Evolutionary conservation across 352 stramenopile genomes (phyloP).

Genomic region (Phytophthora sp.): DNA sequence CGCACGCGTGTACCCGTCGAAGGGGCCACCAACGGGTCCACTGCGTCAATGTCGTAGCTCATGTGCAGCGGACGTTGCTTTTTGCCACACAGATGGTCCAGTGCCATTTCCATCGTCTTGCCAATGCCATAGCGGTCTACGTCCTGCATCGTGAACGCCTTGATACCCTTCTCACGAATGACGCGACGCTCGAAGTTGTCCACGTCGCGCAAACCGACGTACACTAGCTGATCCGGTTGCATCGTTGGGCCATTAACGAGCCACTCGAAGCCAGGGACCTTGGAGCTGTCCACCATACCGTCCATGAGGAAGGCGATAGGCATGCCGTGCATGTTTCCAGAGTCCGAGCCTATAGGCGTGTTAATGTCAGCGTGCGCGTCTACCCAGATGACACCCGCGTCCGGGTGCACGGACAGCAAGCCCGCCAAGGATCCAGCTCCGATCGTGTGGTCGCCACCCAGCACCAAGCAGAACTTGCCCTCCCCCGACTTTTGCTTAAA

Average conservation of each 20-base stretch:
- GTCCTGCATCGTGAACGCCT: conserved; percentile 97
- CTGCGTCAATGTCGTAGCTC: conserved; percentile 98
- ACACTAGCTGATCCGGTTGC: conserved; percentile 93
- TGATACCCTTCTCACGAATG: conserved; percentile 94
- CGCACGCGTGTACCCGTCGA: conserved; percentile 95
- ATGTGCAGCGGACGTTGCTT: conserved; percentile 94
- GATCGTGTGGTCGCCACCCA: conserved; percentile 97
- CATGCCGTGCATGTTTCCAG: conserved; percentile 99
- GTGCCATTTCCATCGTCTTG: conserved; percentile 95
- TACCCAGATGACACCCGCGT: conserved; percentile 97
- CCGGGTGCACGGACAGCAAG: conserved; percentile 89
- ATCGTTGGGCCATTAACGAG: conserved; percentile 79
- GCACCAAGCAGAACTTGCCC: conserved; percentile 94
- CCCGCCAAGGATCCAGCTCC: conserved; percentile 93
- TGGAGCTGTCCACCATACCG: conserved; percentile 86
- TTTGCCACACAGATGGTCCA: conserved; percentile 93
- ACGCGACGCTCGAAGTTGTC: conserved; percentile 91
- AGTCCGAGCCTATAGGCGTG: conserved; percentile 90
- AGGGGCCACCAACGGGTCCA: conserved; percentile 95
- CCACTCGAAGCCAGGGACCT: conserved; percentile 95
- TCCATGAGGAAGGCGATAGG: conserved; percentile 95
- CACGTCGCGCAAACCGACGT: conserved; percentile 95
- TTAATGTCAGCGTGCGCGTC: conserved; percentile 99
- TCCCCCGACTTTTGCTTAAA: conserved; percentile 90
- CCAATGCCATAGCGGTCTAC: conserved; percentile 97